A percentile compares a stretch with the other conserved stretches of the same genome.
Evolutionary conservation across 1,284 basidiomycete genomes (phyloP).

Genomic region (Porodaedalea pini): DNA sequence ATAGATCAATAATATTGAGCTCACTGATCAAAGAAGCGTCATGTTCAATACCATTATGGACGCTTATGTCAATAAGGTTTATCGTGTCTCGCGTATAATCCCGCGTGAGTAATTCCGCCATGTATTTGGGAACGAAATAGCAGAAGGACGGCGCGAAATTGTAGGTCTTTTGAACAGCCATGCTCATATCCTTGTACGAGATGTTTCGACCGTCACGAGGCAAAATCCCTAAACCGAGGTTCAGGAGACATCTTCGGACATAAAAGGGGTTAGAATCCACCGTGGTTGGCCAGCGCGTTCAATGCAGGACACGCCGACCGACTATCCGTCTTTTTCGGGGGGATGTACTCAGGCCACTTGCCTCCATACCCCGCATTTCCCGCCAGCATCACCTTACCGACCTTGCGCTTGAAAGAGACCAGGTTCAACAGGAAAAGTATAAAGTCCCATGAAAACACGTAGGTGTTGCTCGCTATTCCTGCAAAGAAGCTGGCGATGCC

Average conservation of each 20-base stretch:
- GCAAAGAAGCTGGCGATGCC: slow-evolving; percentile 14
- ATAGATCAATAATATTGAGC: slow-evolving; percentile 26
- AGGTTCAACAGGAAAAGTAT: slow-evolving; percentile 53
- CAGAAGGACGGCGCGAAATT: slow-evolving; percentile 70
- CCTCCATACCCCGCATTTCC: slow-evolving; percentile 61
- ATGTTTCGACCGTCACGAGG: slow-evolving; percentile 64
- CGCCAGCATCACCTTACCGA: slow-evolving; percentile 51
- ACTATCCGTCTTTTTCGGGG: slow-evolving; percentile 59
- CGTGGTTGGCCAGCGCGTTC: slow-evolving; percentile 75
- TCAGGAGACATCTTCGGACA: not conserved
- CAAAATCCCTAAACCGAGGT: slow-evolving; percentile 52
- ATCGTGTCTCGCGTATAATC: slow-evolving; percentile 55
- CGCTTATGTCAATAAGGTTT: slow-evolving; percentile 58
- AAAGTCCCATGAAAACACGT: slow-evolving; percentile 48
- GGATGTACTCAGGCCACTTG: slow-evolving; percentile 62
- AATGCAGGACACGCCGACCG: slow-evolving; percentile 66
- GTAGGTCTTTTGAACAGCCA: slow-evolving; percentile 49
- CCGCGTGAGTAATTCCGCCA: slow-evolving; percentile 54
- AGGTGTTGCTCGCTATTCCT: slow-evolving; percentile 6
- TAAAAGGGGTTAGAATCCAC: slow-evolving; percentile 36
- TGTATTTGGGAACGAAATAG: slow-evolving; percentile 55
- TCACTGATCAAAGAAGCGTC: slow-evolving; percentile 68
- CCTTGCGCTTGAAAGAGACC: slow-evolving; percentile 44
- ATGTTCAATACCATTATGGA: slow-evolving; percentile 78
- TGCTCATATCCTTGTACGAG: slow-evolving; percentile 54